Conservation (phyloP, 2,329 filamentous ascomycete species). For the Fusarium verrucosum region DNA sequence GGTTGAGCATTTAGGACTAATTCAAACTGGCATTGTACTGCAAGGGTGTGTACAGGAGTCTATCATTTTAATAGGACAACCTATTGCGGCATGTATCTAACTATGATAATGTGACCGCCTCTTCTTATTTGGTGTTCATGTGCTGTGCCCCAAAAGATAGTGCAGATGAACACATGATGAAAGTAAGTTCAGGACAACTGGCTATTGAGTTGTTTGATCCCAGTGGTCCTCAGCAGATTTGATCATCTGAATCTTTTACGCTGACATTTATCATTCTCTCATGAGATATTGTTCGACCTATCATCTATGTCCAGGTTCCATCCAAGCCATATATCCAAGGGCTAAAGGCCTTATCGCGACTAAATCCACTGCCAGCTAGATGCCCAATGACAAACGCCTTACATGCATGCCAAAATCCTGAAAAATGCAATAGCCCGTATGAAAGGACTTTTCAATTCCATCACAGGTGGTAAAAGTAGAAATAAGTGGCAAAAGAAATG, state of each 20-base stretch:
- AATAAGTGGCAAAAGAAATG: not conserved
- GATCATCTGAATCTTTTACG: not conserved
- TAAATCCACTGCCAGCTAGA: constrained; percentile 7
- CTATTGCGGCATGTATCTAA: not conserved
- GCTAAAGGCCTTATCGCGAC: not conserved
- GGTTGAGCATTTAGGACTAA: not conserved
- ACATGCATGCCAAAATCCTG: constrained; percentile 31
- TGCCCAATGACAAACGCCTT: constrained; percentile 37
- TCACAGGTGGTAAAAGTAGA: not conserved
- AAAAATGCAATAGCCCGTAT: constrained; percentile 7
- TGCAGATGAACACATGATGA: not conserved
- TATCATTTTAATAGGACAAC: not conserved
- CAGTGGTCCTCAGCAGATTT: not conserved
- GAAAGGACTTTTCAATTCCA: not conserved
- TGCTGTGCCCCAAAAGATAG: not conserved
- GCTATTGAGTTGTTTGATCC: not conserved
- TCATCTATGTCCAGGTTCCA: not conserved
- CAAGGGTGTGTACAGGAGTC: not conserved
- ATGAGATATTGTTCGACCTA: constrained; percentile 7
- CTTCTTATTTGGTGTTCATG: not conserved
- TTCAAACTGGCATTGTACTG: not conserved
- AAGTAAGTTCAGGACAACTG: not conserved
- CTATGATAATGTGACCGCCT: not conserved
- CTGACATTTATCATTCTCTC: constrained; percentile 27
- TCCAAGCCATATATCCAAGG: constrained; percentile 13